phyloP scores from a whole-genome alignment of 108 stramenopile genomes.

The Tribonema minus region DNA sequence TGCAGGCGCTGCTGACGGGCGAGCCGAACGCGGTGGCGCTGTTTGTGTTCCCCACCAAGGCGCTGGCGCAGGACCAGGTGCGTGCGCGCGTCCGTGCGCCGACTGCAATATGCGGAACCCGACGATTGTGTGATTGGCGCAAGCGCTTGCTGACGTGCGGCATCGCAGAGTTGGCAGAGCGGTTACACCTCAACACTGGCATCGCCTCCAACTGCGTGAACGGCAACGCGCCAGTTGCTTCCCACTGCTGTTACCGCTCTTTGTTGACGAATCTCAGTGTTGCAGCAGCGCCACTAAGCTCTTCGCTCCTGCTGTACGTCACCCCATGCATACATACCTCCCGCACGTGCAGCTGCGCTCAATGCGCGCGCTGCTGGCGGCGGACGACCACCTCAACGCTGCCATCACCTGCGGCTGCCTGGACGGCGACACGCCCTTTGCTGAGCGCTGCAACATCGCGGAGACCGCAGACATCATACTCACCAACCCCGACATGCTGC shows the following conservation, averaged over 20 bases:
- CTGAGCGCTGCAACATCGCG: conserved; percentile 61
- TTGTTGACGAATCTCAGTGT: no score
- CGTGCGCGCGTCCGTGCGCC: conserved; percentile 48
- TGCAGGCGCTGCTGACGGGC: conserved; percentile 9
- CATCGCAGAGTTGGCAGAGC: no score
- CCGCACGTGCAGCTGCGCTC: not conserved
- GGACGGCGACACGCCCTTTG: conserved; percentile 47
- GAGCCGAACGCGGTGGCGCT: conserved; percentile 54
- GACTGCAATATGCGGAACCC: no score
- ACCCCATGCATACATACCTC: no score
- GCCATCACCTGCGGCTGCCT: not conserved
- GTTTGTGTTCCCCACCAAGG: conserved; percentile 91
- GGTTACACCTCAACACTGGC: no score
- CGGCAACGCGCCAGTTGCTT: no score
- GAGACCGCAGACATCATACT: conserved; percentile 73
- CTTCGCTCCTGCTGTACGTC: no score
- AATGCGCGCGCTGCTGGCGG: not conserved
- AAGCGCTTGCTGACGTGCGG: no score
- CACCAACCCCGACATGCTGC: conserved; percentile 95
- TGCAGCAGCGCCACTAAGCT: no score
- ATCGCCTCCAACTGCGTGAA: no score
- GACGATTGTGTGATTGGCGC: no score
- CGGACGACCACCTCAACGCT: not conserved
- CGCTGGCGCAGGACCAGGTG: conserved; percentile 93
- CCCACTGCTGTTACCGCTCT: no score